phyloP scores from a whole-genome alignment of 1,139 yeast genomes.

The Suhomyces bribrorum region DNA sequence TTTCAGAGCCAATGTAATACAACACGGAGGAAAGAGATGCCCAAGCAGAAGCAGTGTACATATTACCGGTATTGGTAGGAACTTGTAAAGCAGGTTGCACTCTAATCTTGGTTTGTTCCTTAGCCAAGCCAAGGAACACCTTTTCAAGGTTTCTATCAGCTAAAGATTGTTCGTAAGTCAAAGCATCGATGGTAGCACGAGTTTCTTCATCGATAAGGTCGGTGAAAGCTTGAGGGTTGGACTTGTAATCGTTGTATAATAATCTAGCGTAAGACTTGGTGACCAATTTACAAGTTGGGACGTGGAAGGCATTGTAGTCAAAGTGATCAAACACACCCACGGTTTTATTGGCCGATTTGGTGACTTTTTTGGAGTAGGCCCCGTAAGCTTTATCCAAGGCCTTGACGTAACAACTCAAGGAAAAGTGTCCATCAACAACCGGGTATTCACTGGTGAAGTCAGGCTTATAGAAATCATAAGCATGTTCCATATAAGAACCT shows the following conservation, averaged over 20 bases:
- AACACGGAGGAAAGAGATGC: slow-evolving; percentile 83
- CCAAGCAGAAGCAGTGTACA: slow-evolving; percentile 96
- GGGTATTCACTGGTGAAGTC: slow-evolving; percentile 97
- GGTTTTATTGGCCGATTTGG: slow-evolving; percentile 53
- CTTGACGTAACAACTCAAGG: slow-evolving; percentile 89
- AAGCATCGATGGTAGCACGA: slow-evolving; percentile 51
- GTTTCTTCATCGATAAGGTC: slow-evolving; percentile 53
- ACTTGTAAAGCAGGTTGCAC: slow-evolving; percentile 81
- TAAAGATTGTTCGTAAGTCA: slow-evolving; percentile 77
- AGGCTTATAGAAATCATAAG: slow-evolving; percentile 97
- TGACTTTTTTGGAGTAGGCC: slow-evolving; percentile 78
- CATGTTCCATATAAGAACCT: slow-evolving; percentile 94
- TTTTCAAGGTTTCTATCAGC: slow-evolving; percentile 83
- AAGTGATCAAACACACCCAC: slow-evolving; percentile 72
- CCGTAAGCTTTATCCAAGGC: slow-evolving; percentile 89
- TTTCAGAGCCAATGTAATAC: slow-evolving; percentile 70
- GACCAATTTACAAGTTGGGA: slow-evolving; percentile 96
- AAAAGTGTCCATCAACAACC: slow-evolving; percentile 95
- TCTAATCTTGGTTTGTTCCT: slow-evolving; percentile 66
- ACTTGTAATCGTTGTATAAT: slow-evolving; percentile 81
- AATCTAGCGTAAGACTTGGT: slow-evolving; percentile 91
- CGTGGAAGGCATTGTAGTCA: slow-evolving; percentile 96
- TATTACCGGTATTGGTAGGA: slow-evolving; percentile 97
- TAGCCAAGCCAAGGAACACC: slow-evolving; percentile 76
- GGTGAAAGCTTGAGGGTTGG: slow-evolving; percentile 65